These are phyloP conservation scores for Didymella segeticola DNA, from an alignment of 2,329 filamentous ascomycete species.

Conservation along the genomic window DNA sequence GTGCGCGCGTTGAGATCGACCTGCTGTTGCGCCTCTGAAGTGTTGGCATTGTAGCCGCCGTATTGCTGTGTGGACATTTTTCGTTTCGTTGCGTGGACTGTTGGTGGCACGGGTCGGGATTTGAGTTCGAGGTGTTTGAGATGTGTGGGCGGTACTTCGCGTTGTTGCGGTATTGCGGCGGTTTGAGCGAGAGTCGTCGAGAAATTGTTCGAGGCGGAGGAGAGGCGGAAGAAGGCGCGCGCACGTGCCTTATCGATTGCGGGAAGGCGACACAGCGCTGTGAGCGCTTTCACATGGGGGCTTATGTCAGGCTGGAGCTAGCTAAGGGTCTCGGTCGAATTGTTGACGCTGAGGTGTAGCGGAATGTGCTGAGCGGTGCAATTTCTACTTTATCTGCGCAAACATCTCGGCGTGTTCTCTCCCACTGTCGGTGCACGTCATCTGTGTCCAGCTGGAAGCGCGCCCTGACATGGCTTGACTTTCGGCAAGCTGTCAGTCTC, in stretches of 20 bases:
- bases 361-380: background rate
- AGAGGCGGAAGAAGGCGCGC: constrained; percentile 1
- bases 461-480: constrained; percentile 26
- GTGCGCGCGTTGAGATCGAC: constrained; percentile 53
- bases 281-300: constrained; percentile 12
- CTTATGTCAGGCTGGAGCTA: constrained; percentile 7
- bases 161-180: background rate
- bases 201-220: constrained; percentile 14
- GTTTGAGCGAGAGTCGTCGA: background rate
- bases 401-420: background rate
- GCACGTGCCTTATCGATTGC: constrained; percentile 19
- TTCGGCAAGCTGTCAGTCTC: constrained; percentile 30
- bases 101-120: background rate
- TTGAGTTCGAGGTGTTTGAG: too few relatives aligned
- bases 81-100: background rate
- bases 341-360: background rate
- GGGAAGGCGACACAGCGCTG: background rate
- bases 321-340: background rate
- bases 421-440: background rate
- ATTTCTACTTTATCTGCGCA: background rate
- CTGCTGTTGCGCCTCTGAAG: constrained; percentile 31
- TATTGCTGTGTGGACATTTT: constrained; percentile 18
- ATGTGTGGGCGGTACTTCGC: too few relatives aligned
- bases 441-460: constrained; percentile 4
- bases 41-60: constrained; percentile 18